A percentile compares a stretch with the other conserved stretches of the same genome.
Evolutionary conservation across 352 stramenopile species (phyloP).

Genomic region (Pythium coloratum): DNA sequence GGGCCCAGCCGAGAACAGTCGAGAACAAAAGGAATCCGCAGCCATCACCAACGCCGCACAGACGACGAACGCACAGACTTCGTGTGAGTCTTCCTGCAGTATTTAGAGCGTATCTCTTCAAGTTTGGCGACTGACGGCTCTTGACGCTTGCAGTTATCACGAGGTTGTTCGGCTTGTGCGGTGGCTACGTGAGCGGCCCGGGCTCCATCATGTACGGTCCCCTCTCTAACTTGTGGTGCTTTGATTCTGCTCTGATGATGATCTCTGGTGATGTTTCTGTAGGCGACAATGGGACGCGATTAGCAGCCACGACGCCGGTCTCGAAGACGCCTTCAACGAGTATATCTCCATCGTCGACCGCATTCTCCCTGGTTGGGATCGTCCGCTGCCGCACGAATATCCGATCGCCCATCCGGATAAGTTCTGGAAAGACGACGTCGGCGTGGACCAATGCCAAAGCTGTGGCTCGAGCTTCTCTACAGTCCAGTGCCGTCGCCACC

Average conservation of each 20-base stretch:
- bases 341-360: constrained; percentile 61
- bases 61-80: constrained; percentile 1
- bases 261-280: background rate
- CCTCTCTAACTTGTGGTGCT: background rate
- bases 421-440: constrained; percentile 67
- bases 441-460: constrained; percentile 39
- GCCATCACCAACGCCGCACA: constrained; percentile 25
- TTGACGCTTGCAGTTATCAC: constrained; percentile 24
- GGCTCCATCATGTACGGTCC: constrained; percentile 58
- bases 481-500: constrained; percentile 45
- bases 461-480: constrained; percentile 52
- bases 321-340: constrained; percentile 51
- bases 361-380: constrained; percentile 68
- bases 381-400: constrained; percentile 41
- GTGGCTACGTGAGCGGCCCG: constrained; percentile 40
- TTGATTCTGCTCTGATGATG: background rate
- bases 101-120: background rate
- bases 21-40: constrained; percentile 42
- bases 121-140: background rate
- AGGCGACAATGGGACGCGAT: constrained; percentile 71
- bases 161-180: constrained; percentile 51
- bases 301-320: constrained; percentile 30
- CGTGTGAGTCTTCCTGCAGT: constrained; percentile 13
- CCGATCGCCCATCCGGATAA: constrained; percentile 45
- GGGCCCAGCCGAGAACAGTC: constrained; percentile 54